These are phyloP conservation scores for Candida verbasci DNA, from an alignment of 805 yeast species.

Conservation along the genomic window DNA sequence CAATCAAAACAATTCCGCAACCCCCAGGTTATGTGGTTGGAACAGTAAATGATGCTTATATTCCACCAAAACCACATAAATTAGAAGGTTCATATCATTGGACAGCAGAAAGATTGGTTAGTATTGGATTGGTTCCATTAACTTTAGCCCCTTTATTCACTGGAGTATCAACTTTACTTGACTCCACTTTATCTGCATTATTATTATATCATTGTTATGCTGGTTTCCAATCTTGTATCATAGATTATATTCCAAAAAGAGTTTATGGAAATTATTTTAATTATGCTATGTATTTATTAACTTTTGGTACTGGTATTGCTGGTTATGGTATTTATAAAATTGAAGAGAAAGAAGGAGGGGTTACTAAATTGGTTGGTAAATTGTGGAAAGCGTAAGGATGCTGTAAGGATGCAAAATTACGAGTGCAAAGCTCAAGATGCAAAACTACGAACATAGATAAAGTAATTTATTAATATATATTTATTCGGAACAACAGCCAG, in stretches of 20 bases:
- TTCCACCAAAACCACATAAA: conserved; percentile 52
- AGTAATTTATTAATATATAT: conserved; percentile 1
- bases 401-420: neutral
- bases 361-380: conserved; percentile 44
- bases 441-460: neutral
- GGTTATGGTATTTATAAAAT: conserved; percentile 69
- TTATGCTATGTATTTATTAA: conserved; percentile 54
- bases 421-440: too few species aligned
- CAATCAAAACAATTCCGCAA: conserved; percentile 51
- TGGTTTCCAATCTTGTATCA: conserved; percentile 74
- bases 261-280: conserved; percentile 65
- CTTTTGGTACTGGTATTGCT: conserved; percentile 60
- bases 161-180: conserved; percentile 49
- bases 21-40: conserved; percentile 75
- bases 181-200: conserved; percentile 51
- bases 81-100: conserved; percentile 71
- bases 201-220: conserved; percentile 61
- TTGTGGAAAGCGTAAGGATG: conserved; percentile 36
- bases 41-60: conserved; percentile 67
- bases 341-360: conserved; percentile 65
- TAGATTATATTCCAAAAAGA: conserved; percentile 73
- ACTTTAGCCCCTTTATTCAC: conserved; percentile 56
- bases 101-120: conserved; percentile 62
- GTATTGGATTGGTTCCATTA: conserved; percentile 61
- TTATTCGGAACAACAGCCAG: conserved; percentile 4